Evolutionary conservation across 2,329 filamentous ascomycete genomes (phyloP).

Genomic region (Aspergillus costaricaensis): DNA sequence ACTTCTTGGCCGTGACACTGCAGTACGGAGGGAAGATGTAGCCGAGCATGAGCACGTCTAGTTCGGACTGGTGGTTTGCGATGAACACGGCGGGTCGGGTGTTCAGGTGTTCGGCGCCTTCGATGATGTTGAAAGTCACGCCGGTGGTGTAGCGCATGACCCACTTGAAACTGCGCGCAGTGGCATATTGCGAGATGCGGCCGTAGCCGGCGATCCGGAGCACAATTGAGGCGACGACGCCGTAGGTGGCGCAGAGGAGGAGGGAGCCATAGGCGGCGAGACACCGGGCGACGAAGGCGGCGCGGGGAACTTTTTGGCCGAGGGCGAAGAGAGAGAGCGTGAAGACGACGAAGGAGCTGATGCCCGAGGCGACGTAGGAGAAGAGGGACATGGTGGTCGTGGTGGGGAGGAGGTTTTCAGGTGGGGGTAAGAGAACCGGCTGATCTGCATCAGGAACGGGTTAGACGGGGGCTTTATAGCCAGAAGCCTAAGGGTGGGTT

Average conservation of each 20-base stretch:
- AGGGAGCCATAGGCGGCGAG: slow-evolving; percentile 50
- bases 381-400: slow-evolving; percentile 60
- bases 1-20: slow-evolving; percentile 89
- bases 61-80: slow-evolving; percentile 93
- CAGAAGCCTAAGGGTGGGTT: not conserved
- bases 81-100: slow-evolving; percentile 85
- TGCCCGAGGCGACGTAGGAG: slow-evolving; percentile 58
- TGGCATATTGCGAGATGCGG: slow-evolving; percentile 82
- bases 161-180: slow-evolving; percentile 76
- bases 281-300: slow-evolving; percentile 50
- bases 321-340: slow-evolving; percentile 51
- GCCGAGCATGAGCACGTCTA: slow-evolving; percentile 91
- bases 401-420: not conserved
- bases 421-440: not conserved
- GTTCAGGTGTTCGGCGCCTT: slow-evolving; percentile 65
- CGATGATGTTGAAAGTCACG: slow-evolving; percentile 70
- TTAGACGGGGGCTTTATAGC: not conserved
- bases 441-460: not conserved
- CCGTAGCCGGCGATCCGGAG: slow-evolving; percentile 72
- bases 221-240: slow-evolving; percentile 70
- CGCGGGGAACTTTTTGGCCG: slow-evolving; percentile 44
- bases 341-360: slow-evolving; percentile 67
- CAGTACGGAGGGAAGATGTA: slow-evolving; percentile 87
- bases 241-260: slow-evolving; percentile 64
- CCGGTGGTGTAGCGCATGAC: slow-evolving; percentile 74